Evolutionary conservation across 1,139 yeast genomes (phyloP), one percentile per base, ranked within the genome.

Genomic region (Zygosaccharomyces sapae): DNA sequence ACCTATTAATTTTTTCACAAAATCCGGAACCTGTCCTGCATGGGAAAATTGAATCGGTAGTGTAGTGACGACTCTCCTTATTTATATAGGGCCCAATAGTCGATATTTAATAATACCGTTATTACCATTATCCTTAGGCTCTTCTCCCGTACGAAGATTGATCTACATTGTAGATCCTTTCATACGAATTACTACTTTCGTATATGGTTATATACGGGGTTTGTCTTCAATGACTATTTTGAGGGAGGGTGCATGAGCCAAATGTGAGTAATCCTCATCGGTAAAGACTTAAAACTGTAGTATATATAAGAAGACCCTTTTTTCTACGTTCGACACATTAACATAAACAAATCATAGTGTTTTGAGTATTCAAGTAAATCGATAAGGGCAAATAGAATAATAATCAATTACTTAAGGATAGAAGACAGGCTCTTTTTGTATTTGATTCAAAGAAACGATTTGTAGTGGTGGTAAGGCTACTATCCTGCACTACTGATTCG

Each of bases 201-300:
- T 37, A 37, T 3, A 20, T 16, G 7, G 29, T 12, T 16, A 37
- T 37, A n/a, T 9, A 31, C n/a, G 40, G 40, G 40, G 40, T 37
- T 37, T 37, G 40, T 37, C 40, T 37, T 37, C 24, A 16, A n/a
- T 37, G 31, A n/a, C 40, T 37, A 27, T 27, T 27, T 27, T 27
- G 30, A 27, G 40, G 40, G 20, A 24, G 40, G 40, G 40, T 37
- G 40, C 3, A 20, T 37, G 30, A 24, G 9, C 9, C 19, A n/a
- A 22, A 31, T 37, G 40, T 37, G 40, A 22, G 30, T 37, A 37
- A 37, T 37, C 40, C 40, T 37, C 40, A 37, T 37, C 40, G 40
- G 24, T 37, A 24, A 34, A 35, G 29, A 27, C 30, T 27, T 27
- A 20, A 30, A 37, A 24, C 40, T 5, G 16, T 19, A 24, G 18